Conservation (phyloP, 306 rosid species). For the Rubus parviflorus region DNA sequence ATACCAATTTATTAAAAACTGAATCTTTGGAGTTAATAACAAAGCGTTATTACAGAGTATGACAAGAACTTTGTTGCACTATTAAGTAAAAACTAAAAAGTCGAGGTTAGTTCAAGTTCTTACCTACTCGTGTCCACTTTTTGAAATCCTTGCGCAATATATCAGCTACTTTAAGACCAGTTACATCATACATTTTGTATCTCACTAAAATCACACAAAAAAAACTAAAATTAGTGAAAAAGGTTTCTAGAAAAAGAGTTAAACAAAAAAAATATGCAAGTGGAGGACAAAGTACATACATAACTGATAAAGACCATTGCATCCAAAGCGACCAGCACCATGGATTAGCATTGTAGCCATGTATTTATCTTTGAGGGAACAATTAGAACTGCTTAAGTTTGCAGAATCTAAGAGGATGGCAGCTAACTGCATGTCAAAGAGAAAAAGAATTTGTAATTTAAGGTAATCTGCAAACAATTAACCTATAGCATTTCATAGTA, state of each 20-base stretch:
- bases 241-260: not conserved
- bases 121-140: slow-evolving; percentile 78
- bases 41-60: not conserved
- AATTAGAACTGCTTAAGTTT: slow-evolving; percentile 49
- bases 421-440: slow-evolving; percentile 56
- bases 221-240: not conserved
- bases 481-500: not conserved
- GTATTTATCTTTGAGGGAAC: slow-evolving; percentile 76
- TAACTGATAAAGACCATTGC: slow-evolving; percentile 70
- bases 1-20: not conserved
- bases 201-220: slow-evolving; percentile 50
- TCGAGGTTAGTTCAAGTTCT: slow-evolving; percentile 11
- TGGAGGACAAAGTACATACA: slow-evolving; percentile 39
- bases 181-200: slow-evolving; percentile 65
- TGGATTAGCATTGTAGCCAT: slow-evolving; percentile 71
- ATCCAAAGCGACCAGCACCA: slow-evolving; percentile 87
- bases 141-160: slow-evolving; percentile 72
- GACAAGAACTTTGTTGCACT: not conserved
- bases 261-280: not conserved
- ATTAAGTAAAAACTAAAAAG: not conserved
- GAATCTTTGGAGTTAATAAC: not conserved
- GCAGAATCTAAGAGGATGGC: slow-evolving; percentile 74
- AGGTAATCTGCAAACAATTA: not conserved
- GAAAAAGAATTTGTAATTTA: not conserved
- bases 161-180: slow-evolving; percentile 55